Conservation (phyloP, 2,329 filamentous ascomycete species). For the Neopestalotiopsis sp. region DNA sequence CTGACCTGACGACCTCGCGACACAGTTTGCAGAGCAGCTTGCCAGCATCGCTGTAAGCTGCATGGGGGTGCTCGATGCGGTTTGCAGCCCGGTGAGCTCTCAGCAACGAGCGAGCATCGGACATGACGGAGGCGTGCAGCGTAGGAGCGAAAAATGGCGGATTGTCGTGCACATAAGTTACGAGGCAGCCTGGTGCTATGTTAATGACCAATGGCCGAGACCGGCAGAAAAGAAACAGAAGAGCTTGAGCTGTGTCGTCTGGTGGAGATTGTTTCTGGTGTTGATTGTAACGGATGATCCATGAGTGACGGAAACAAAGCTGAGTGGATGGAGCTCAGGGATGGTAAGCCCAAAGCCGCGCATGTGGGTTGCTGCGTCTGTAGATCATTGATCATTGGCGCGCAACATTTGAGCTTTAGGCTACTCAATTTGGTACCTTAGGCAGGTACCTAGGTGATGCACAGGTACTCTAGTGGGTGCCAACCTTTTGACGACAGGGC, state of each 20-base stretch:
- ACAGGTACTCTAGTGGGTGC: too few relatives aligned
- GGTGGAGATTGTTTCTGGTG: not conserved
- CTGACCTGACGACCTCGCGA: conserved; percentile 66
- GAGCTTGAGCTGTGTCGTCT: not conserved
- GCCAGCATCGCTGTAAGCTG: conserved; percentile 70
- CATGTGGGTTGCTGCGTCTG: not conserved
- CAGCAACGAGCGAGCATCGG: conserved; percentile 80
- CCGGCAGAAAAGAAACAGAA: not conserved
- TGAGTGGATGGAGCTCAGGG: not conserved
- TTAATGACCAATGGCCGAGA: not conserved
- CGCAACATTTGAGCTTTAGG: not conserved
- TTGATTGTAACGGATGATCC: not conserved
- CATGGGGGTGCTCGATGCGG: conserved; percentile 72
- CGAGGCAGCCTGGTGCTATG: not conserved
- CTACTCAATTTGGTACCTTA: too few relatives aligned
- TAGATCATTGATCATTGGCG: not conserved
- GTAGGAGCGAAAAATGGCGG: not conserved
- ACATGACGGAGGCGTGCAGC: conserved; percentile 55
- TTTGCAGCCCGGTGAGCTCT: conserved; percentile 78
- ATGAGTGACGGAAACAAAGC: not conserved
- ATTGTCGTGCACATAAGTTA: not conserved
- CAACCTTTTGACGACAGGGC: too few relatives aligned
- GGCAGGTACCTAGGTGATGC: too few relatives aligned
- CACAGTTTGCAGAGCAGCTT: conserved; percentile 73
- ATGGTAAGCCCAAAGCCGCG: not conserved